These are phyloP conservation scores for Tilletia setariae DNA, from an alignment of 1,284 basidiomycete species.

Conservation along the genomic window DNA sequence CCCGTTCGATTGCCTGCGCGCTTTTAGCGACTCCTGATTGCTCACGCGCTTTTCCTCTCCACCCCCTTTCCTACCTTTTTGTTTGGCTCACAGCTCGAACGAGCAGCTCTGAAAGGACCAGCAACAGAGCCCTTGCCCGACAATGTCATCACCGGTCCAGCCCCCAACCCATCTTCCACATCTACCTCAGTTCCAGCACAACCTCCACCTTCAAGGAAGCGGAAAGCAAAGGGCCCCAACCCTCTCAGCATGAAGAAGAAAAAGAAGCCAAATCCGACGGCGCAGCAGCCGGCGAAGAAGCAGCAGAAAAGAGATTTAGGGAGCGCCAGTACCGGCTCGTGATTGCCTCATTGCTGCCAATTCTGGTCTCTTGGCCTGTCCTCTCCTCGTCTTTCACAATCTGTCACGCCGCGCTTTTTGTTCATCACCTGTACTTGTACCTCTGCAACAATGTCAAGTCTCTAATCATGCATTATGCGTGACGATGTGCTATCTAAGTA, in stretches of 20 bases:
- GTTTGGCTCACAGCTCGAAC: not conserved
- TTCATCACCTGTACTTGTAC: no score
- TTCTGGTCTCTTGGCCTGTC: no score
- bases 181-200: not conserved
- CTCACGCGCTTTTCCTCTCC: not conserved
- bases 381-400: no score
- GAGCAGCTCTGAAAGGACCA: not conserved
- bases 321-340: not conserved
- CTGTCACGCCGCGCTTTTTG: no score
- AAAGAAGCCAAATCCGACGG: constrained; percentile 9
- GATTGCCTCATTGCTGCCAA: no score
- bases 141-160: constrained; percentile 8
- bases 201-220: constrained; percentile 60
- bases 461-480: no score
- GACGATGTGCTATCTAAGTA: no score
- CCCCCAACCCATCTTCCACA: not conserved
- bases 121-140: not conserved
- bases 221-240: constrained; percentile 80
- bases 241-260: constrained; percentile 83
- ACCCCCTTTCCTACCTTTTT: not conserved
- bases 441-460: no score
- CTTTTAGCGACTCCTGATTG: not conserved
- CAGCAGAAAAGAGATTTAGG: not conserved
- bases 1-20: constrained; percentile 9
- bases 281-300: not conserved